Percentiles rank a stretch among this genome's conserved stretches.
Evolutionary conservation across 176 grass and related monocot genomes (phyloP).

Genomic region (Triticum monococcum): DNA sequence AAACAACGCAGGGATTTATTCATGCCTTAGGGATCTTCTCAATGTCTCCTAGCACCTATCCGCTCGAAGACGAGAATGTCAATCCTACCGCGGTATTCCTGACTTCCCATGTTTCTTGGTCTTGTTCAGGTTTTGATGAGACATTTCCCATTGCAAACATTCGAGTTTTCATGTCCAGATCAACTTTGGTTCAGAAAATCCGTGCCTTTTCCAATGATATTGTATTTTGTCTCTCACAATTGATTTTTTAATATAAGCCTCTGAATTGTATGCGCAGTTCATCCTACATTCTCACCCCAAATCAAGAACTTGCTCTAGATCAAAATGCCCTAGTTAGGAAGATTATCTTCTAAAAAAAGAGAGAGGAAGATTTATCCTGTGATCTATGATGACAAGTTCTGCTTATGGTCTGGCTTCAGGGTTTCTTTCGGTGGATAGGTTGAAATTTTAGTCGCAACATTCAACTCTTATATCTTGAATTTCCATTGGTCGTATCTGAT

Average conservation of each 20-base stretch:
- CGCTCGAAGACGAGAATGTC: slow-evolving; percentile 43
- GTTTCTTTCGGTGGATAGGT: neutral
- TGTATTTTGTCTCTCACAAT: neutral
- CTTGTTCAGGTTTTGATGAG: neutral
- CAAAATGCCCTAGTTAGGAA: neutral
- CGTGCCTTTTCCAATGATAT: neutral
- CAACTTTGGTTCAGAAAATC: neutral
- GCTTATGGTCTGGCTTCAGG: slow-evolving; percentile 1
- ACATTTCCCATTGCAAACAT: slow-evolving; percentile 6
- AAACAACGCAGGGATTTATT: slow-evolving; percentile 9
- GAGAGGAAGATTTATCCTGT: neutral
- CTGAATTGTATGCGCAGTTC: neutral
- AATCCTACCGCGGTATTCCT: slow-evolving; percentile 62
- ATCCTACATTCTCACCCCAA: neutral
- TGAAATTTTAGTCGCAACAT: neutral
- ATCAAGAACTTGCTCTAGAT: neutral
- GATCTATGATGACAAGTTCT: neutral
- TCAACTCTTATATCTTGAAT: slow-evolving; percentile 10
- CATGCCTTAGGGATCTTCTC: slow-evolving; percentile 32
- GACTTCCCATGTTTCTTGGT: neutral
- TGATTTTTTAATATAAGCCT: neutral
- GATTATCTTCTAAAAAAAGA: too few species aligned
- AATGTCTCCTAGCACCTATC: slow-evolving; percentile 54
- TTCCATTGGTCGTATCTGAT: neutral
- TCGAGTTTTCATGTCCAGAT: neutral